Evolutionary conservation across 192 early-diverging fungal genomes (phyloP).

Genomic region (Backusella macrospora): DNA sequence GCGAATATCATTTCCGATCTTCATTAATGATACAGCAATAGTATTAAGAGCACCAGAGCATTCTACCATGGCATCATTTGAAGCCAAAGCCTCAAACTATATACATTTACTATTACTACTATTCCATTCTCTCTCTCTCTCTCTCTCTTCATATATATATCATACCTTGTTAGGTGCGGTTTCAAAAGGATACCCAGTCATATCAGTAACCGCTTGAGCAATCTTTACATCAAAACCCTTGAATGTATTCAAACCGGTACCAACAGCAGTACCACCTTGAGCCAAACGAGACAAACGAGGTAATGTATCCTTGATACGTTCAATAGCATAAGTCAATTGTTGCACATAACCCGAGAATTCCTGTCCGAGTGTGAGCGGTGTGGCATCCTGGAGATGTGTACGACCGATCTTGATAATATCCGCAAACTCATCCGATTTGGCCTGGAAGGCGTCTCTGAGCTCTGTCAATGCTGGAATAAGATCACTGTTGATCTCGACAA

Average conservation of each 20-base stretch:
- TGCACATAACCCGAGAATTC: constrained; percentile 96
- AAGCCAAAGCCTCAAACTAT: constrained; percentile 93
- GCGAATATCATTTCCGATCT: constrained; percentile 98
- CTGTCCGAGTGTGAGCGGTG: constrained; percentile 90
- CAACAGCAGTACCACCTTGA: constrained; percentile 94
- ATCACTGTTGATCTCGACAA: constrained; percentile 72
- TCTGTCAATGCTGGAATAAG: constrained; percentile 82
- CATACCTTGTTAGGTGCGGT: constrained; percentile 95
- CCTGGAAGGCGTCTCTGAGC: constrained; percentile 74
- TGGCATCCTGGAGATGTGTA: constrained; percentile 88
- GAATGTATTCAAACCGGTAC: constrained; percentile 94
- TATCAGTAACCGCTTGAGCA: constrained; percentile 79
- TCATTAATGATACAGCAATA: constrained; percentile 91
- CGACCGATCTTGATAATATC: constrained; percentile 98
- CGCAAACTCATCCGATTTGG: constrained; percentile 77
- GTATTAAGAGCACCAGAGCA: constrained; percentile 92
- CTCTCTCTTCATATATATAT: neutral
- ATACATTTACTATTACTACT: neutral
- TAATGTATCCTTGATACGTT: constrained; percentile 78
- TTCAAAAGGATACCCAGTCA: constrained; percentile 84
- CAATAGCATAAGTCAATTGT: constrained; percentile 83
- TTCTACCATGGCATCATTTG: constrained; percentile 97
- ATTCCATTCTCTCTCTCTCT: too few relatives aligned
- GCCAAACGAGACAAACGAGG: constrained; percentile 89
- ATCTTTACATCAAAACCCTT: constrained; percentile 91